phyloP scores from a whole-genome alignment of 1,139 yeast species.

The Spencermartinsiella ligniputridi region DNA sequence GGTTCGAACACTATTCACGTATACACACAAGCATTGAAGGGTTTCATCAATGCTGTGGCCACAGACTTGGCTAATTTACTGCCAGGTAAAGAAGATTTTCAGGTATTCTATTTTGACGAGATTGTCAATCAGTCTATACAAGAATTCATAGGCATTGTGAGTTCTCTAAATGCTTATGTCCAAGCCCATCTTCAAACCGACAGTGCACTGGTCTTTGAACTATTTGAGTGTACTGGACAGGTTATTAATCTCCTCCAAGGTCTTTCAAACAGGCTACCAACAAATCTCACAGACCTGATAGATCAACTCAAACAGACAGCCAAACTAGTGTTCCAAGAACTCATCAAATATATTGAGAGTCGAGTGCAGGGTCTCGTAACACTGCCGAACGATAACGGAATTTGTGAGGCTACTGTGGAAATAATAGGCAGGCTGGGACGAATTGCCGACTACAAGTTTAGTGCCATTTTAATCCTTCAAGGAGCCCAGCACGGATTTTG shows the following conservation, averaged over 20 bases:
- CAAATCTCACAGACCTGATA: constrained; percentile 21
- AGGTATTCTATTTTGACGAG: constrained; percentile 35
- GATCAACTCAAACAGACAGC: constrained; percentile 25
- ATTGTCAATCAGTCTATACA: constrained; percentile 37
- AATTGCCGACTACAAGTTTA: constrained; percentile 57
- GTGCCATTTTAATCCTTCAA: constrained; percentile 50
- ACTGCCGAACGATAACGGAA: constrained; percentile 58
- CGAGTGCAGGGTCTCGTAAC: constrained; percentile 43
- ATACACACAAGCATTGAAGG: constrained; percentile 51
- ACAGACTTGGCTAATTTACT: constrained; percentile 22
- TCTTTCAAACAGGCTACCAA: constrained; percentile 17
- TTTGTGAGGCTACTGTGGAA: constrained; percentile 67
- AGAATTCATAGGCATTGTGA: constrained; percentile 35
- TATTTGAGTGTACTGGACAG: constrained; percentile 24
- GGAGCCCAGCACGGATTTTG: constrained; percentile 59
- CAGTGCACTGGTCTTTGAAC: constrained; percentile 26
- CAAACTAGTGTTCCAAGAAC: constrained; percentile 51
- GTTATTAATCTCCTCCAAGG: constrained; percentile 18
- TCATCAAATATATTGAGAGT: constrained; percentile 51
- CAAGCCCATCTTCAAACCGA: constrained; percentile 23
- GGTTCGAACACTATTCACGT: constrained; percentile 57
- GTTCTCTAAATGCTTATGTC: constrained; percentile 31
- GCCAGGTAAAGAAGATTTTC: constrained; percentile 14
- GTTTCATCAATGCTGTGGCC: constrained; percentile 35
- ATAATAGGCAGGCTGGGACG: constrained; percentile 59